Base-by-base conservation (phyloP, 495 filamentous ascomycete genomes). In the Diplogelasinospora grovesii region DNA sequence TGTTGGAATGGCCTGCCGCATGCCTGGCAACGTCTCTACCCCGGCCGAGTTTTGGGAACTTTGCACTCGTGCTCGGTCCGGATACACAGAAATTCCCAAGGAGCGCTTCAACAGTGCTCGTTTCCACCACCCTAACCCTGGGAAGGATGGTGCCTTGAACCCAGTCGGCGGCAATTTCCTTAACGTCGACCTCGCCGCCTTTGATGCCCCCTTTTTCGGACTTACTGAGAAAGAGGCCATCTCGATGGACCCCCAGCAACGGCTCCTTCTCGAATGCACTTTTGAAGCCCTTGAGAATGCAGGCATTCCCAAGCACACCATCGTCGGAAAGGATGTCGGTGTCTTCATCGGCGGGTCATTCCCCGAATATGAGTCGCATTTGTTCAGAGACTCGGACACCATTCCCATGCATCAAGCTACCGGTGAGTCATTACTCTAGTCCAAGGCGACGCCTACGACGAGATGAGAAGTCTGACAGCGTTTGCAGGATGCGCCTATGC, bases 231-330 rank as follows among this genome's bases (percentile, higher is more conserved):
- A 65, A 45, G 68, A 94, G 64, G 87, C 87, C 7, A 77, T 80
- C 29, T 83, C 87, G 15, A 85, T 88, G 39, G 87, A 94, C 53
- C 87, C 88, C 5, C 85, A 86, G 52, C 87, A 89, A 53, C 79
- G 87, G 16, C 65, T 92, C 21, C 78, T 85, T 1, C 68, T 94
- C 9, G 77, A 85, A 25, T 89, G 82, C 38, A 85, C 85, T 1
- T 94, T 89, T 49, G 86, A 90, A 49, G 88, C 88, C 1, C 69
- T 94, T 3, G 87, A 94, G 56, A 87, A 83, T 71, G 83, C 85
- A n/a, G 87, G 87, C 0, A 82, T 89, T 46, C 77, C 82, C 24
- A 88, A 86, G 3, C 82, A 86, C 3, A 78, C 76, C 5, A 83
- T 87, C 6, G 79, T 68, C 48, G 77, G 85, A 13, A 77, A 86